Conservation (phyloP, 768 basidiomycete genomes). For the Mycena crocata region DNA sequence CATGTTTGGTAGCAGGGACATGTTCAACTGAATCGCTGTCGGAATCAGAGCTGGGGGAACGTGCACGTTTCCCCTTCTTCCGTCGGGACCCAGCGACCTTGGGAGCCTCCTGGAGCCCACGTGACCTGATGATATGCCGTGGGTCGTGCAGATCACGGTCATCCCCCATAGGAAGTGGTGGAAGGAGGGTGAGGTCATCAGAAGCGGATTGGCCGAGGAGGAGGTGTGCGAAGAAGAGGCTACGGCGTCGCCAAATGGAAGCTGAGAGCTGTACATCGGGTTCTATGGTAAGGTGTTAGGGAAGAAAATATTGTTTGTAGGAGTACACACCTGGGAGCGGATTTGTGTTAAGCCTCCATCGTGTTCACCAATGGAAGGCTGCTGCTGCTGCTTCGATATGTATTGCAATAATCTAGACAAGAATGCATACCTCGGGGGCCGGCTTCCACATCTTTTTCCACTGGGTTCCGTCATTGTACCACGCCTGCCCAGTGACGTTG, state of each 20-base stretch:
- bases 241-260: too few relatives aligned
- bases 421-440: too few relatives aligned
- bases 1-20: neutral
- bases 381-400: neutral
- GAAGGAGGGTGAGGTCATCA: neutral
- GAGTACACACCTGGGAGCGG: neutral
- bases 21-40: neutral
- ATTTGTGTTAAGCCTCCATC: neutral
- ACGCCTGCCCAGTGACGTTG: neutral
- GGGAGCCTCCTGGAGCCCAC: neutral
- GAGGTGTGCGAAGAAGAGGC: too few relatives aligned
- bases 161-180: neutral
- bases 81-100: conserved; percentile 1
- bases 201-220: neutral
- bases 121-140: neutral
- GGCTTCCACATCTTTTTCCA: neutral
- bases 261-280: too few relatives aligned
- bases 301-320: neutral
- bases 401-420: neutral
- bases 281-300: too few relatives aligned
- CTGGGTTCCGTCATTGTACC: neutral
- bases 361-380: too few relatives aligned
- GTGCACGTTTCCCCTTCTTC: conserved; percentile 1
- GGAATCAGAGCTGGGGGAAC: neutral
- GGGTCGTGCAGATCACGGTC: neutral